These are phyloP conservation scores for Euphorbia tirucalli DNA, from an alignment of 345 rosid genomes.

Conservation along the genomic window DNA sequence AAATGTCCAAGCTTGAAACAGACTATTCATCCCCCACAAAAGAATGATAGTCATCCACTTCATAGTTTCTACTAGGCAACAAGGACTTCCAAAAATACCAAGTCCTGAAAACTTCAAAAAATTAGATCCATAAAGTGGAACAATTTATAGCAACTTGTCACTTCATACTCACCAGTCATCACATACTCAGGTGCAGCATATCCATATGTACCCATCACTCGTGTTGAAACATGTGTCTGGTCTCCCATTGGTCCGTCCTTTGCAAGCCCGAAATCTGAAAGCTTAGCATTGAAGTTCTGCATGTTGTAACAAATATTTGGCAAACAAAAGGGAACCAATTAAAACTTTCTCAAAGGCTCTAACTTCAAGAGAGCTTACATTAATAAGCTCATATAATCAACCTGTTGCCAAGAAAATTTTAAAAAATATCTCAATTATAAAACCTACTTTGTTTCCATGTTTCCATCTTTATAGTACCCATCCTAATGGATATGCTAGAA, in stretches of 20 bases:
- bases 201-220: conserved; percentile 98
- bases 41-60: neutral
- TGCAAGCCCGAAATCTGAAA: conserved; percentile 95
- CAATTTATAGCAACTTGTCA: neutral
- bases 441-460: too few relatives aligned
- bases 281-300: conserved; percentile 86
- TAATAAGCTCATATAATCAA: too few relatives aligned
- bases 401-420: too few relatives aligned
- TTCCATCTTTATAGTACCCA: too few relatives aligned
- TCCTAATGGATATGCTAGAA: neutral
- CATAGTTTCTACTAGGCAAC: conserved; percentile 4
- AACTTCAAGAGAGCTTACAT: neutral
- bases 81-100: neutral
- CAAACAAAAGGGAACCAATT: conserved; percentile 12
- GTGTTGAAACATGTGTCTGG: conserved; percentile 97
- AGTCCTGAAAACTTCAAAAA: neutral
- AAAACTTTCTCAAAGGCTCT: neutral
- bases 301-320: conserved; percentile 30
- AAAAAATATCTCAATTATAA: too few relatives aligned
- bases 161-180: conserved; percentile 72
- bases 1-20: neutral
- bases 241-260: conserved; percentile 99
- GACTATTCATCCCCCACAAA: neutral
- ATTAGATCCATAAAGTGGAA: neutral
- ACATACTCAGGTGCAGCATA: conserved; percentile 98